Evolutionary conservation across 495 filamentous ascomycete genomes (phyloP).

Genomic region (Hypomontagnella monticulosa): DNA sequence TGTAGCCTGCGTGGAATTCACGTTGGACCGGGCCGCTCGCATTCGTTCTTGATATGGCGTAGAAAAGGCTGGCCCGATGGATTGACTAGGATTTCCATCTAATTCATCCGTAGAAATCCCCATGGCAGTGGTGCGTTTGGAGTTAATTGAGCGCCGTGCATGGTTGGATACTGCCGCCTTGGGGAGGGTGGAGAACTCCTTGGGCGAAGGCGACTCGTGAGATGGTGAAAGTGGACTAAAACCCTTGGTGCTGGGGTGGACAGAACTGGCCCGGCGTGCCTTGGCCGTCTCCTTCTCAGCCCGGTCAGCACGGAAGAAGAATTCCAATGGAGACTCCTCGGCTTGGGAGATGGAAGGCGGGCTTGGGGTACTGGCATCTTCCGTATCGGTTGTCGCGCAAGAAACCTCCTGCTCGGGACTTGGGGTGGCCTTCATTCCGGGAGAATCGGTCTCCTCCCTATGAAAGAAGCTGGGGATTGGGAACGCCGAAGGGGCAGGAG

Average conservation of each 20-base stretch:
- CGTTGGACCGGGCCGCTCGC: slow-evolving; percentile 58
- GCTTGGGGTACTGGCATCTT: slow-evolving; percentile 54
- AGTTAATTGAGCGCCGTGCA: slow-evolving; percentile 40
- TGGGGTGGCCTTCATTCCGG: slow-evolving; percentile 48
- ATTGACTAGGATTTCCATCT: slow-evolving; percentile 61
- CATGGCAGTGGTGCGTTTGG: slow-evolving; percentile 52
- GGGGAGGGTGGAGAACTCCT: slow-evolving; percentile 49
- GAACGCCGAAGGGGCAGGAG: slow-evolving; percentile 89
- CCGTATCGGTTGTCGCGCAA: slow-evolving; percentile 53
- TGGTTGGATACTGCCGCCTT: slow-evolving; percentile 35
- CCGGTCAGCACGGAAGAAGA: slow-evolving; percentile 87
- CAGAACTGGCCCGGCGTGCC: slow-evolving; percentile 59
- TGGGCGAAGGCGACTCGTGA: slow-evolving; percentile 49
- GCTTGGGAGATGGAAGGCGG: slow-evolving; percentile 39
- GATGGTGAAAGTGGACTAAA: slow-evolving; percentile 49
- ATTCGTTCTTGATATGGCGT: slow-evolving; percentile 73
- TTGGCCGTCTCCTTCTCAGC: slow-evolving; percentile 78
- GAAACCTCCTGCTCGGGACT: slow-evolving; percentile 48
- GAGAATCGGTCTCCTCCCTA: slow-evolving; percentile 76
- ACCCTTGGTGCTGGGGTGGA: slow-evolving; percentile 39
- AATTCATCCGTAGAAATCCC: slow-evolving; percentile 75
- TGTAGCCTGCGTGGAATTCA: slow-evolving; percentile 36
- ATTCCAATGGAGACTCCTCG: slow-evolving; percentile 82
- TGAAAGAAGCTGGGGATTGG: slow-evolving; percentile 93
- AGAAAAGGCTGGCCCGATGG: slow-evolving; percentile 71